phyloP scores from a whole-genome alignment of 257 asterid species.

The Handroanthus guayacan region DNA sequence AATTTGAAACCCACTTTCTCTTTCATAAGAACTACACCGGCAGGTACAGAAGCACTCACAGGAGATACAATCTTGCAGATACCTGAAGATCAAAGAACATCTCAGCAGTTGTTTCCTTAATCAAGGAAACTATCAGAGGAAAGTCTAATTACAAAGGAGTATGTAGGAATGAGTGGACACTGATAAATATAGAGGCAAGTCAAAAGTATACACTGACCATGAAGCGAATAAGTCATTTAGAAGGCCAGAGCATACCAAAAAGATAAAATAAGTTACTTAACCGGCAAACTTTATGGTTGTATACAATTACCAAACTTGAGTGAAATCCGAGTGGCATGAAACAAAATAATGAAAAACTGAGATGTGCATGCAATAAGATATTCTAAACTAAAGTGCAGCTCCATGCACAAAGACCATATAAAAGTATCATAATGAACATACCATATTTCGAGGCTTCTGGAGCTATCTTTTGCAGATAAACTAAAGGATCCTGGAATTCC shows the following conservation, averaged over 20 bases:
- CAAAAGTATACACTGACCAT: conserved; percentile 8
- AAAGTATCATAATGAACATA: conserved; percentile 34
- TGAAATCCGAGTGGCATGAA: background rate
- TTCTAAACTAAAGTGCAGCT: conserved; percentile 19
- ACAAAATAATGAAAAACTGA: conserved; percentile 21
- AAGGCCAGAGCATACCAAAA: background rate
- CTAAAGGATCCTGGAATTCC: conserved; percentile 94
- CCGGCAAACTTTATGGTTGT: conserved; percentile 8
- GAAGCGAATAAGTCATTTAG: background rate
- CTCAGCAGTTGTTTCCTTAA: conserved; percentile 31
- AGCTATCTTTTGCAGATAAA: conserved; percentile 89
- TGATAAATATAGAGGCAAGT: conserved; percentile 10
- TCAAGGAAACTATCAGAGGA: conserved; percentile 14
- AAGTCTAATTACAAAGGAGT: conserved; percentile 12
- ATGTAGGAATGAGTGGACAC: conserved; percentile 12
- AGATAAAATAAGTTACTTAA: background rate
- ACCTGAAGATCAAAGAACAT: conserved; percentile 56
- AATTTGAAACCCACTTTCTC: conserved; percentile 90
- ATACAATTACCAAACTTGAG: background rate
- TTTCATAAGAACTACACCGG: conserved; percentile 92
- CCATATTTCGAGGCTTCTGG: conserved; percentile 97
- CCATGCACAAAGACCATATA: conserved; percentile 22
- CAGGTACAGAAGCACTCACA: conserved; percentile 91
- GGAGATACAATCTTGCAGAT: conserved; percentile 97
- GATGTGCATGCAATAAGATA: background rate